A percentile compares a stretch with the other conserved stretches of the same genome.
phyloP scores from a whole-genome alignment of 257 asterid species.

The Petrea volubilis region DNA sequence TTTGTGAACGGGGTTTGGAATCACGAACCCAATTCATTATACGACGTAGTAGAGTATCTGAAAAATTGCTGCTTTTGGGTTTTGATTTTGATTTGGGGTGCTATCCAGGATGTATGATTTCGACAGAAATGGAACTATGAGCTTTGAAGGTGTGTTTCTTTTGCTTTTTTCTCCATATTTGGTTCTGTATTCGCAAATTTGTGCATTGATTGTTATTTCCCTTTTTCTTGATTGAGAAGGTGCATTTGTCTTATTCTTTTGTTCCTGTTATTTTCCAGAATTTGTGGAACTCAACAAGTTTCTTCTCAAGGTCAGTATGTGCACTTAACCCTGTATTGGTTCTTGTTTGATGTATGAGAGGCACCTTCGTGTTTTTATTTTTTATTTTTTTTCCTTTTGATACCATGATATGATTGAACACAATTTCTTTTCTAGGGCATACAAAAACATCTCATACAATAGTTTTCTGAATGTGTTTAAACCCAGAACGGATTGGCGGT shows the following conservation, averaged over 20 bases:
- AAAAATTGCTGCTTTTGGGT: not conserved
- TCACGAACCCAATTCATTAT: not conserved
- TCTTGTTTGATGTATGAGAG: not conserved
- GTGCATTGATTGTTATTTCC: constrained; percentile 1
- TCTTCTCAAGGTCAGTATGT: constrained; percentile 68
- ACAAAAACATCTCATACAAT: not conserved
- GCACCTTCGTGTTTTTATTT: not conserved
- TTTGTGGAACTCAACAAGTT: constrained; percentile 77
- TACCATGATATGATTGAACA: not conserved
- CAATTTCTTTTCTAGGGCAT: not conserved
- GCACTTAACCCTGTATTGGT: not conserved
- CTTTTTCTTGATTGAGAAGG: not conserved
- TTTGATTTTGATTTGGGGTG: constrained; percentile 19
- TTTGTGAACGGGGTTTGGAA: constrained; percentile 2
- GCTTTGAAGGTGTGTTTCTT: constrained; percentile 58
- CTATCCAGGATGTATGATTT: constrained; percentile 76
- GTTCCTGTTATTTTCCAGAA: constrained; percentile 46
- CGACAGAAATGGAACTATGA: constrained; percentile 82
- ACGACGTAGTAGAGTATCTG: not conserved
- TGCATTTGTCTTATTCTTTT: not conserved
- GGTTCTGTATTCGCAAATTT: not conserved
- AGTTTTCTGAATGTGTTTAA: not conserved
- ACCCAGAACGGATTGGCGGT: too few relatives aligned
- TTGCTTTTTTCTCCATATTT: not conserved
- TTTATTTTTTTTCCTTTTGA: too few relatives aligned